Evolutionary conservation across 169 alveolate genomes (phyloP), one percentile per base, ranked within the genome.

Genomic region (Cryptosporidium ubiquitum): DNA sequence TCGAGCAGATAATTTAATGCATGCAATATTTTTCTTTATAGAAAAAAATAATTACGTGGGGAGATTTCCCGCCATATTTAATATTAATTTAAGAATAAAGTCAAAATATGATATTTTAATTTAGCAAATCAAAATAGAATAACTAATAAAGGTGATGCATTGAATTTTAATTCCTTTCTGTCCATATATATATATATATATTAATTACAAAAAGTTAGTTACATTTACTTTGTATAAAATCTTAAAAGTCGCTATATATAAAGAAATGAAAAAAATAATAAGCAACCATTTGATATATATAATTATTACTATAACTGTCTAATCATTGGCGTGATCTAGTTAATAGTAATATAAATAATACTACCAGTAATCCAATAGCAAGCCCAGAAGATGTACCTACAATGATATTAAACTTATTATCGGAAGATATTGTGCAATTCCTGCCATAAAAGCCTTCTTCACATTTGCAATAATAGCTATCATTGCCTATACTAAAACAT

Each of bases 401-500:
- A 39, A 79, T 29, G 31, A 79, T 79, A 49, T 79, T 79, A 33
- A 58, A 58, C 49, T 26, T 79, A 35, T 79, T 79, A 61, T 79
- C 74, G 39, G 89, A 79, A 14, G 60, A 29, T 31, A 79, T 58
- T 18, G 73, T 64, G 40, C 89, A 79, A 29, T 79, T 79, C 39
- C 73, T 64, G 26, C 89, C 89, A 58, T 61, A 79, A 49, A 26
- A 79, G 3, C 89, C 89, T 44, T 37, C 51, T 18, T 61, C 51
- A 12, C 89, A 79, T 33, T 79, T 79, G 40, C 89, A 79, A 26
- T 61, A 61, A 29, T 79, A 79, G 1, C 42, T 69, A 61, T 51
- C 49, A 40, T 33, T 18, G 31, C 89, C 89, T 26, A 61, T 42
- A 29, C 44, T 79, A 79, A 79, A 44, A 26, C 89, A 79, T 66